phyloP scores from a whole-genome alignment of 805 yeast species.

The Cyberlindnera suaveolens region DNA sequence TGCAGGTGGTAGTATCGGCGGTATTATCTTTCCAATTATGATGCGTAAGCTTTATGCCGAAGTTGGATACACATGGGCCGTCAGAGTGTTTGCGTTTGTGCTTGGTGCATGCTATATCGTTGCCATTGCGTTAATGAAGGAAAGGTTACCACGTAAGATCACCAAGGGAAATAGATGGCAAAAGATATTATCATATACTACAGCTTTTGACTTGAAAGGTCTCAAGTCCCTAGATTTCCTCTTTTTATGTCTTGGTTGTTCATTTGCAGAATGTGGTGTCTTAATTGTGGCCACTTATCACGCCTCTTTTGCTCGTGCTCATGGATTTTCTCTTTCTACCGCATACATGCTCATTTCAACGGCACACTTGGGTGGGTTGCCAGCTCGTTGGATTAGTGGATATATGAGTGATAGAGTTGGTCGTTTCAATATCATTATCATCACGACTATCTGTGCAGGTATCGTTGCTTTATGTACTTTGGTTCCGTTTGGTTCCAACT shows the following conservation, averaged over 20 bases:
- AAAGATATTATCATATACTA: constrained; percentile 20
- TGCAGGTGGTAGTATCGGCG: constrained; percentile 49
- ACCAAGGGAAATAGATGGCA: constrained; percentile 20
- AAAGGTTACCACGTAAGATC: constrained; percentile 30
- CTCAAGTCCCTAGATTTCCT: constrained; percentile 38
- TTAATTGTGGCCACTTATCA: constrained; percentile 40
- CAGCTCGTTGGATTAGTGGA: constrained; percentile 30
- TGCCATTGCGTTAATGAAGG: constrained; percentile 30
- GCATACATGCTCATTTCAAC: constrained; percentile 38
- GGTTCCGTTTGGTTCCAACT: constrained; percentile 31
- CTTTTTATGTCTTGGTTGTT: constrained; percentile 35
- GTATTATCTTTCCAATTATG: constrained; percentile 46
- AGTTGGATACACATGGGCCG: constrained; percentile 52
- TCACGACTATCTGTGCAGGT: constrained; percentile 27
- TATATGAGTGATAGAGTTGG: constrained; percentile 34
- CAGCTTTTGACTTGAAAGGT: constrained; percentile 28
- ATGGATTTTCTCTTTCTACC: constrained; percentile 21
- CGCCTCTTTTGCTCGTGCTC: constrained; percentile 36
- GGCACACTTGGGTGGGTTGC: constrained; percentile 28
- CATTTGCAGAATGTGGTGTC: constrained; percentile 40
- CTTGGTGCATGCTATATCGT: constrained; percentile 29
- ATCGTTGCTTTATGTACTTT: constrained; percentile 30
- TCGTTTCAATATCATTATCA: constrained; percentile 39
- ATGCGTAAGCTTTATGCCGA: constrained; percentile 37
- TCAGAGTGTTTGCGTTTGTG: constrained; percentile 43